phyloP scores from a whole-genome alignment of 2,329 filamentous ascomycete genomes.

The Claviceps pazoutovae region DNA sequence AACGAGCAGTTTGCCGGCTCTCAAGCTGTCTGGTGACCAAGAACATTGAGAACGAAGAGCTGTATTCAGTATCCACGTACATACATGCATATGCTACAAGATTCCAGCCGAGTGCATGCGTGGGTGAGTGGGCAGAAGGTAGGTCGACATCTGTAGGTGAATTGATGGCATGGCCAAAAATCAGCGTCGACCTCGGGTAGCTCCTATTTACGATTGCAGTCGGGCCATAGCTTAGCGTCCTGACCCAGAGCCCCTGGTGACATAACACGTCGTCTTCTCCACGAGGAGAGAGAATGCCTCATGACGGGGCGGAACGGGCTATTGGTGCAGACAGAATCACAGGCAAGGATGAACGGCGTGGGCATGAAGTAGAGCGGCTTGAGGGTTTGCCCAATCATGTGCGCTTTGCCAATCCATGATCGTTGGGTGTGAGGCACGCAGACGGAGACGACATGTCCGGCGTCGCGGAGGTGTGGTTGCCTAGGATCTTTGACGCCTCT shows the following conservation, averaged over 20 bases:
- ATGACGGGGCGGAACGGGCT: too few species aligned
- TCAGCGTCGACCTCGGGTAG: background rate
- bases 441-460: constrained; percentile 80
- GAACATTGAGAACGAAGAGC: background rate
- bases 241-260: background rate
- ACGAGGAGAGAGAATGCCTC: too few species aligned
- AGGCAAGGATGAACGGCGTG: background rate
- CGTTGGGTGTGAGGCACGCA: constrained; percentile 82
- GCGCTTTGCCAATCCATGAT: constrained; percentile 97
- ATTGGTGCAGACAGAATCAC: background rate
- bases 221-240: background rate
- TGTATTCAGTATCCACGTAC: background rate
- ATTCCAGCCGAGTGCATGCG: too few species aligned
- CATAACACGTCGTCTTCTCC: background rate
- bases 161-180: background rate
- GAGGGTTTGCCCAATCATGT: constrained; percentile 81
- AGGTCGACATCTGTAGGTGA: background rate
- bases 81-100: background rate
- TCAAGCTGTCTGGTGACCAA: background rate
- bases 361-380: constrained; percentile 73
- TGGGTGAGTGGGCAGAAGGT: background rate
- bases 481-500: background rate
- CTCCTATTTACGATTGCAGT: background rate
- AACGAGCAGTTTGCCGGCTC: background rate
- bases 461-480: constrained; percentile 42